A percentile compares a stretch with the other conserved stretches of the same genome.
phyloP scores from a whole-genome alignment of 164 flowering plant species.

The Buxus sempervirens region DNA sequence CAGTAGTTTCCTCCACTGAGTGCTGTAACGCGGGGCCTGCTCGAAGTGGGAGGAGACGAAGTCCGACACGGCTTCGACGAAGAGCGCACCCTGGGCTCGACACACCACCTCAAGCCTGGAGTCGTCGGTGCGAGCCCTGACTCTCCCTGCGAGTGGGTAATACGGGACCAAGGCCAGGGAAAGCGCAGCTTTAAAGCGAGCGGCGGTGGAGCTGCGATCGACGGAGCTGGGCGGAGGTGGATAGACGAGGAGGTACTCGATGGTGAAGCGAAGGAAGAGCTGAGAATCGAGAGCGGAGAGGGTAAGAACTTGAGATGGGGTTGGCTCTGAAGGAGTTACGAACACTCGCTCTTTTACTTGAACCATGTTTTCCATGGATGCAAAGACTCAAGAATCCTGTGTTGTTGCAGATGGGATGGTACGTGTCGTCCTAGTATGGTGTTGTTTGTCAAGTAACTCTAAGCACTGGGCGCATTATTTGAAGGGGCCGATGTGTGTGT shows the following conservation, averaged over 20 bases:
- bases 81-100: conserved; percentile 53
- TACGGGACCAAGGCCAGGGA: conserved; percentile 51
- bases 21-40: conserved; percentile 32
- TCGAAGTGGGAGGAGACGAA: conserved; percentile 30
- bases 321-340: conserved; percentile 50
- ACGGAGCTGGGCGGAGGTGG: conserved; percentile 15
- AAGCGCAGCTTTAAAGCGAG: conserved; percentile 43
- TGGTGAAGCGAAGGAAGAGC: conserved; percentile 68
- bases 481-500: conserved; percentile 12
- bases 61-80: conserved; percentile 46
- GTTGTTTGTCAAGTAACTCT: too few species aligned
- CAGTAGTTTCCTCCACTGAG: conserved; percentile 49
- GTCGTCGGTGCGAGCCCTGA: conserved; percentile 31
- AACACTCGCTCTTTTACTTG: conserved; percentile 38
- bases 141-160: conserved; percentile 65
- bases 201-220: conserved; percentile 13
- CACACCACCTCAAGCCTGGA: conserved; percentile 52
- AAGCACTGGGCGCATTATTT: not conserved
- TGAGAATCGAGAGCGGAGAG: conserved; percentile 77
- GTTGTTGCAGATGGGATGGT: too few species aligned
- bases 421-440: too few species aligned
- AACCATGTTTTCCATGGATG: conserved; percentile 13
- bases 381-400: too few species aligned
- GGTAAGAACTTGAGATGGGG: conserved; percentile 44
- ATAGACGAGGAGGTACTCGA: conserved; percentile 62